A percentile compares a stretch with the other conserved stretches of the same genome.
These are phyloP conservation scores for Ustilago shanxiensis DNA, from an alignment of 1,284 basidiomycete genomes.

Conservation along the genomic window DNA sequence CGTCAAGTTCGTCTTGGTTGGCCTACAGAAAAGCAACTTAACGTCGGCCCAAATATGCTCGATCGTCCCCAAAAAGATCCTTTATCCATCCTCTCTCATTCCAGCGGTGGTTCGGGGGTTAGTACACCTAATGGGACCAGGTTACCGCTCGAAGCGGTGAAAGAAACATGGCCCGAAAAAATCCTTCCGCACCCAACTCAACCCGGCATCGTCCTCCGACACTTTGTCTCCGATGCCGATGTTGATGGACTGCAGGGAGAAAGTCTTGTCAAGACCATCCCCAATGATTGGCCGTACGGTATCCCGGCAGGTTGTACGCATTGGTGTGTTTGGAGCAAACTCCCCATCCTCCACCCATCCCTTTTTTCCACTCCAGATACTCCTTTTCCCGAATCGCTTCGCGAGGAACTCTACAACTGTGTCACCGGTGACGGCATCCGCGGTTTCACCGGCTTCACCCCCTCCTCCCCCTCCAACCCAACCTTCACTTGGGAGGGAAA, in stretches of 20 bases:
- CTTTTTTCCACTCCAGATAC: conserved; percentile 39
- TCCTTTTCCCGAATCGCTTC: conserved; percentile 20
- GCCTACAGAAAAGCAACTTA: conserved; percentile 22
- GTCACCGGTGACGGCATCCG: conserved; percentile 59
- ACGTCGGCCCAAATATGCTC: conserved; percentile 30
- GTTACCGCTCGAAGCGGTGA: conserved; percentile 20
- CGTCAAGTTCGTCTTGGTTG: conserved; percentile 52
- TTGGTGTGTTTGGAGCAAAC: conserved; percentile 59
- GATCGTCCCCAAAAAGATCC: conserved; percentile 34
- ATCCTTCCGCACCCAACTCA: conserved; percentile 22
- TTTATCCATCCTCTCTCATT: conserved; percentile 6
- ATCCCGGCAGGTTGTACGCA: conserved; percentile 52
- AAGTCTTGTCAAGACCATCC: conserved; percentile 42
- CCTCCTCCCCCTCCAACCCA: conserved; percentile 12
- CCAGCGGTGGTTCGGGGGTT: conserved; percentile 11
- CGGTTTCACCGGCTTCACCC: conserved; percentile 44
- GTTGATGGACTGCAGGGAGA: conserved; percentile 10
- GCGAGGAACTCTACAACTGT: conserved; percentile 44
- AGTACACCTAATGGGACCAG: conserved; percentile 26
- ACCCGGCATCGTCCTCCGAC: conserved; percentile 3
- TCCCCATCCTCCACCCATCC: conserved; percentile 40
- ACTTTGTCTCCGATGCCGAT: conserved; percentile 40
- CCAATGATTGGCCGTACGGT: conserved; percentile 65
- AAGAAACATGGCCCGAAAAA: conserved; percentile 47
- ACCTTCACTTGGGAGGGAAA: not conserved